Evolutionary conservation across 2,329 filamentous ascomycete genomes (phyloP).

Genomic region (Madurella fahalii): DNA sequence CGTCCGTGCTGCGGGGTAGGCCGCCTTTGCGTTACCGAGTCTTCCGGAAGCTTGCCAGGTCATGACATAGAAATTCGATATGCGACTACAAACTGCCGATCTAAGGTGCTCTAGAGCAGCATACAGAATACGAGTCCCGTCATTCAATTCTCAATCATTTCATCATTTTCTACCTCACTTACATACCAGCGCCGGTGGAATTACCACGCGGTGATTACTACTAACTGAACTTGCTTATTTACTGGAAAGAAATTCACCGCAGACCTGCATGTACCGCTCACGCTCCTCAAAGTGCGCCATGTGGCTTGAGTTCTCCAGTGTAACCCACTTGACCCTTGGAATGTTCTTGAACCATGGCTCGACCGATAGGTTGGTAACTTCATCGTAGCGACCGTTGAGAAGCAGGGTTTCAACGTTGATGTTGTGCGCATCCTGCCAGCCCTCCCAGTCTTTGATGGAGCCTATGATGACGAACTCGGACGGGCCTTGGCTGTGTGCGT

Average conservation of each 20-base stretch:
- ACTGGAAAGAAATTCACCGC: constrained; percentile 4
- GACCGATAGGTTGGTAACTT: constrained; percentile 25
- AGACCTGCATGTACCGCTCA: constrained; percentile 23
- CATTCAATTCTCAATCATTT: no score
- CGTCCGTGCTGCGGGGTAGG: no score
- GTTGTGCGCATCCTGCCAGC: constrained; percentile 24
- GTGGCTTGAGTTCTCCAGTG: constrained; percentile 24
- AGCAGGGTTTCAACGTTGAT: constrained; percentile 21
- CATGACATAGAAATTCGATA: no score
- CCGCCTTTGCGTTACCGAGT: no score
- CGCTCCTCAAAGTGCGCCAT: constrained; percentile 26
- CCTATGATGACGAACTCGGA: constrained; percentile 27
- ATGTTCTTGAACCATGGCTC: constrained; percentile 28
- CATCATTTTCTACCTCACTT: no score
- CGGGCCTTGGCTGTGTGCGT: constrained; percentile 26
- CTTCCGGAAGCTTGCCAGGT: no score
- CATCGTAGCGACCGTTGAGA: constrained; percentile 24
- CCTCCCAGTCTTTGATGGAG: constrained; percentile 26
- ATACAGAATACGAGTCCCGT: no score
- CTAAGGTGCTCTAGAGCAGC: no score
- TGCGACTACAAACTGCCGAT: no score
- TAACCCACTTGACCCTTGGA: constrained; percentile 28
- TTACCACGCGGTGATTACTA: no score
- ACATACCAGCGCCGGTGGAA: no score
- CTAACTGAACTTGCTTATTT: not conserved